Percentiles rank a stretch among this genome's conserved stretches.
Conservation (phyloP, 768 basidiomycete genomes). For the Amanita rubescens region DNA sequence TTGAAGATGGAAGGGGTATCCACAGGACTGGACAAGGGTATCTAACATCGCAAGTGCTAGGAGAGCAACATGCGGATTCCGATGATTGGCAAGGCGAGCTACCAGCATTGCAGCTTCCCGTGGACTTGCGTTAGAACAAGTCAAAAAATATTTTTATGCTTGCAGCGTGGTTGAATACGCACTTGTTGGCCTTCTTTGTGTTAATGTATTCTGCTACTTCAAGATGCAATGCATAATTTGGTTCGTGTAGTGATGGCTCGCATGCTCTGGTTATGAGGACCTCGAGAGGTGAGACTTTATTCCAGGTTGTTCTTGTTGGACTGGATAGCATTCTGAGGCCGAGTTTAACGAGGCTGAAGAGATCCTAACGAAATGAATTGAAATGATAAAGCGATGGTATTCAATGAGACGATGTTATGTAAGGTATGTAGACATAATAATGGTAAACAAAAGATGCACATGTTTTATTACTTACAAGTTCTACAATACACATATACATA, state of each 20-base stretch:
- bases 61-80: constrained; percentile 86
- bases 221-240: constrained; percentile 87
- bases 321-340: constrained; percentile 53
- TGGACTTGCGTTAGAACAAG: constrained; percentile 42
- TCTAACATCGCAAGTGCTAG: constrained; percentile 83
- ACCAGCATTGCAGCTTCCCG: constrained; percentile 87
- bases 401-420: too few species aligned
- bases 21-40: constrained; percentile 90
- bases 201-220: constrained; percentile 94
- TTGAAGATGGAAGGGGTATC: constrained; percentile 96
- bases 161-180: constrained; percentile 20
- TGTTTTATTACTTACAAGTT: too few species aligned
- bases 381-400: too few species aligned
- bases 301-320: constrained; percentile 40
- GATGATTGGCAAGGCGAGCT: constrained; percentile 81
- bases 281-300: constrained; percentile 56
- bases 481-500: not conserved
- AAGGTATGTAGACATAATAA: too few species aligned
- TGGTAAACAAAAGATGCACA: too few species aligned
- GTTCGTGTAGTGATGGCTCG: constrained; percentile 79
- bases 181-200: constrained; percentile 95
- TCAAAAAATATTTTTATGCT: not conserved
- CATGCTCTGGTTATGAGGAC: constrained; percentile 76
- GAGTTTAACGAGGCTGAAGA: too few species aligned
- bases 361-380: too few species aligned